These are phyloP conservation scores for Nemania abortiva DNA, from an alignment of 2,329 filamentous ascomycete genomes.

Conservation along the genomic window DNA sequence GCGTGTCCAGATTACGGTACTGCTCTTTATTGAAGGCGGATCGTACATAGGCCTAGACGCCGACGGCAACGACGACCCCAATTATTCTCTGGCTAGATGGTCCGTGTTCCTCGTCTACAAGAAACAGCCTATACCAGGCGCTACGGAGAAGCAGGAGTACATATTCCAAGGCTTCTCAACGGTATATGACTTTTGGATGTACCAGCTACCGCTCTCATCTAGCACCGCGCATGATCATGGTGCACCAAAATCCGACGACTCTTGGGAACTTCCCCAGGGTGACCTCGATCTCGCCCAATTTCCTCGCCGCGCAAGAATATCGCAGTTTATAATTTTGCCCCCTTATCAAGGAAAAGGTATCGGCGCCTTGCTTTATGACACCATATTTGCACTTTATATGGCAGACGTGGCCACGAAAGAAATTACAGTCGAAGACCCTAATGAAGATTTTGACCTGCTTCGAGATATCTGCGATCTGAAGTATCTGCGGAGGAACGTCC, in stretches of 20 bases:
- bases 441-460: conserved; percentile 84
- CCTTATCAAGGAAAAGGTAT: conserved; percentile 86
- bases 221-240: conserved; percentile 51
- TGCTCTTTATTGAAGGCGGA: conserved; percentile 95
- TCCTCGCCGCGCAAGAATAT: conserved; percentile 84
- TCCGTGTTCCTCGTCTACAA: conserved; percentile 89
- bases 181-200: conserved; percentile 86
- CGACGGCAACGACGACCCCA: conserved; percentile 70
- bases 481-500: conserved; percentile 68
- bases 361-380: conserved; percentile 82
- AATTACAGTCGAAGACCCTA: conserved; percentile 94
- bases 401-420: conserved; percentile 78
- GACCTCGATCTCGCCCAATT: conserved; percentile 68
- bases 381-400: conserved; percentile 79
- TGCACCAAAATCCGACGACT: conserved; percentile 45
- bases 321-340: conserved; percentile 92
- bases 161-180: conserved; percentile 90
- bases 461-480: conserved; percentile 80
- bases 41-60: conserved; percentile 70
- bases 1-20: conserved; percentile 84
- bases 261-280: conserved; percentile 60
- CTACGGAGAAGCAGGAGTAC: conserved; percentile 70
- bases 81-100: conserved; percentile 84
- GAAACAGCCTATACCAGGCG: conserved; percentile 62
- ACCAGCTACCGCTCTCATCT: conserved; percentile 62